Conservation (phyloP, 2,329 filamentous ascomycete species). For the Claviceps spartinae region DNA sequence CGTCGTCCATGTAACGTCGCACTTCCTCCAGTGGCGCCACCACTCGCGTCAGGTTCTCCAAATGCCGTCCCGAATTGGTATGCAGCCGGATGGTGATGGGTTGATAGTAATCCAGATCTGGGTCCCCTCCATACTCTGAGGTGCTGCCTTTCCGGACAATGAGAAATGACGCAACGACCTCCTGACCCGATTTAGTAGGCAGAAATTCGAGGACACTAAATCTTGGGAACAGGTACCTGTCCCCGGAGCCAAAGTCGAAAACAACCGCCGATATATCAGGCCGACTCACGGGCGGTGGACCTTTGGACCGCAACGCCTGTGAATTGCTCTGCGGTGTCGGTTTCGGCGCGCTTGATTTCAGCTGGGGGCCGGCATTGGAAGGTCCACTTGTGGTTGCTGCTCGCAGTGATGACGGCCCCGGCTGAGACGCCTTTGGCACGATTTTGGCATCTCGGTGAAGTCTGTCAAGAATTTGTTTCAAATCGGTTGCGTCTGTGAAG, state of each 20-base stretch:
- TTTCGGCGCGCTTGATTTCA: slow-evolving; percentile 18
- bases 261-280: slow-evolving; percentile 53
- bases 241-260: slow-evolving; percentile 59
- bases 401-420: slow-evolving; percentile 16
- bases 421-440: slow-evolving; percentile 14
- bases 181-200: slow-evolving; percentile 33
- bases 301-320: slow-evolving; percentile 47
- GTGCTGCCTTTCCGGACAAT: slow-evolving; percentile 59
- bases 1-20: slow-evolving; percentile 52
- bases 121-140: slow-evolving; percentile 52
- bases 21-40: slow-evolving; percentile 52
- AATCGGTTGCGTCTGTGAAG: slow-evolving; percentile 38
- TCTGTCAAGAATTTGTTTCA: slow-evolving; percentile 38
- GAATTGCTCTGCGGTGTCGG: slow-evolving; percentile 21
- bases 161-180: slow-evolving; percentile 62
- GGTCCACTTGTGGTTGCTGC: slow-evolving; percentile 18
- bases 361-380: slow-evolving; percentile 15
- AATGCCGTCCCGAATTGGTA: slow-evolving; percentile 37
- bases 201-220: slow-evolving; percentile 63
- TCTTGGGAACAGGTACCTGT: slow-evolving; percentile 67
- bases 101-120: slow-evolving; percentile 58
- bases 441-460: slow-evolving; percentile 30
- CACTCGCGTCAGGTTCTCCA: slow-evolving; percentile 47
- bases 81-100: slow-evolving; percentile 53
- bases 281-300: slow-evolving; percentile 38